Conservation (phyloP, 352 stramenopile genomes). For the Pythium dissotocum region DNA sequence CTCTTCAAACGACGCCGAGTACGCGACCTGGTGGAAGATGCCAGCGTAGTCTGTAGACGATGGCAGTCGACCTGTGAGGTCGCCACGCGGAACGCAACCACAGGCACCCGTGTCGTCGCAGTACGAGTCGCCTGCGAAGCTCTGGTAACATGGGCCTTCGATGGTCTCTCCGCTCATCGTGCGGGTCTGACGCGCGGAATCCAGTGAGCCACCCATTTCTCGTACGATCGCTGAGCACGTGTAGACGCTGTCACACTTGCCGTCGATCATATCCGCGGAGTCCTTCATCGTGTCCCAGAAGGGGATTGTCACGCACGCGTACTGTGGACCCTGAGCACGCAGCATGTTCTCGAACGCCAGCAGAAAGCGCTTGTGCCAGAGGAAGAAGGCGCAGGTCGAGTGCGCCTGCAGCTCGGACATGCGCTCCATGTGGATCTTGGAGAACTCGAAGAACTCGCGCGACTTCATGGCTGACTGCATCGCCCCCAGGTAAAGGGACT, state of each 20-base stretch:
- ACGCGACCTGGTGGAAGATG: slow-evolving; percentile 43
- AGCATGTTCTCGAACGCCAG: slow-evolving; percentile 85
- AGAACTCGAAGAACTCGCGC: slow-evolving; percentile 32
- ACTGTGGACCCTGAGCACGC: slow-evolving; percentile 48
- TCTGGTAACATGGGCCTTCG: slow-evolving; percentile 37
- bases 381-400: slow-evolving; percentile 72
- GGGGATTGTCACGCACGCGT: slow-evolving; percentile 73
- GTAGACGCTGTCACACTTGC: slow-evolving; percentile 43
- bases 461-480: slow-evolving; percentile 33
- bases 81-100: slow-evolving; percentile 50
- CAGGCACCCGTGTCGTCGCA: slow-evolving; percentile 42
- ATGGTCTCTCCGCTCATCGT: slow-evolving; percentile 45
- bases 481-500: slow-evolving; percentile 31
- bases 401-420: slow-evolving; percentile 32
- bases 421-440: slow-evolving; percentile 33
- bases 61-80: slow-evolving; percentile 40
- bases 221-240: slow-evolving; percentile 43
- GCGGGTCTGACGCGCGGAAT: background rate
- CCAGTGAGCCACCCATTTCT: slow-evolving; percentile 41
- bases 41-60: slow-evolving; percentile 38
- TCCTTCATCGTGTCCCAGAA: slow-evolving; percentile 78
- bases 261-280: slow-evolving; percentile 35
- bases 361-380: slow-evolving; percentile 75
- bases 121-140: slow-evolving; percentile 46
- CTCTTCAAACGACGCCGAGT: slow-evolving; percentile 45